Conservation (phyloP, 1,139 yeast genomes). For the Pichia sp. region DNA sequence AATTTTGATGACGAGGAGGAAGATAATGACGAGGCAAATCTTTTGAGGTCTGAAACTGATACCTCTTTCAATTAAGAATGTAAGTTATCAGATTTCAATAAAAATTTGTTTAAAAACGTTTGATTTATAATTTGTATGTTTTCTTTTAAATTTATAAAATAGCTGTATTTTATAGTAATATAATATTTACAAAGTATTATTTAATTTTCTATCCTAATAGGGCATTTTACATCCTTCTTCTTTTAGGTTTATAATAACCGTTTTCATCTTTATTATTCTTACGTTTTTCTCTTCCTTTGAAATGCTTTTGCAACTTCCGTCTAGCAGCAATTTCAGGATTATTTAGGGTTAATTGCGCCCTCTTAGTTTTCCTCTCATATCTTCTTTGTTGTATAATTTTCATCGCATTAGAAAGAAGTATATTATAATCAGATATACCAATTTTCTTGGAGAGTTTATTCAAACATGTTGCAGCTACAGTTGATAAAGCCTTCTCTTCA, state of each 20-base stretch:
- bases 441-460: conserved; percentile 61
- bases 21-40: no score
- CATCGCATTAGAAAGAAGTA: conserved; percentile 57
- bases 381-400: conserved; percentile 56
- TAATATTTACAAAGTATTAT: no score
- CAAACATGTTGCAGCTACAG: conserved; percentile 62
- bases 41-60: neutral
- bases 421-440: conserved; percentile 69
- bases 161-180: no score
- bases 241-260: conserved; percentile 67
- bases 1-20: no score
- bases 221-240: conserved; percentile 26
- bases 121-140: no score
- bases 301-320: conserved; percentile 71
- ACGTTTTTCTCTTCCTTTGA: conserved; percentile 68
- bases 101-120: neutral
- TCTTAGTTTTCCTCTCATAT: conserved; percentile 66
- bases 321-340: conserved; percentile 80
- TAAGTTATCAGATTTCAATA: neutral
- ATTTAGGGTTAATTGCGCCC: conserved; percentile 69
- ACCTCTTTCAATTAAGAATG: neutral
- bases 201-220: no score
- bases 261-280: conserved; percentile 68
- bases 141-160: no score
- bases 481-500: conserved; percentile 42